These are phyloP conservation scores for Bromus sterilis DNA, from an alignment of 176 grass and related monocot species.

Conservation along the genomic window DNA sequence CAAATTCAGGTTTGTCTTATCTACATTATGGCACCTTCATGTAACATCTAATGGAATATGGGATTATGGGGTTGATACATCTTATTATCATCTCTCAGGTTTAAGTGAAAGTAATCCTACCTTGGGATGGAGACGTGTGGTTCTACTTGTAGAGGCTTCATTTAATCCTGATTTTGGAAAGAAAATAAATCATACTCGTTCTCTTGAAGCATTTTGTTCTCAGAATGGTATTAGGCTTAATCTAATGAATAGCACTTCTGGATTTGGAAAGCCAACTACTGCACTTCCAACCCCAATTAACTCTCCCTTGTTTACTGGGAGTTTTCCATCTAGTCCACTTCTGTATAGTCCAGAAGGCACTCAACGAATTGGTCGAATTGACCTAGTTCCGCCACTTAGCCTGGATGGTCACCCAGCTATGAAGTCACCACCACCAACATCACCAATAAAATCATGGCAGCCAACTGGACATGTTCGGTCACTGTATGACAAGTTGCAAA, in stretches of 20 bases:
- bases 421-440: constrained; percentile 64
- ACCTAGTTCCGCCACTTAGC: constrained; percentile 85
- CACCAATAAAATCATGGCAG: constrained; percentile 59
- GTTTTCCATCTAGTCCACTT: constrained; percentile 97
- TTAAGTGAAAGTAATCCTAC: constrained; percentile 66
- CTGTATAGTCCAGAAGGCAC: constrained; percentile 91
- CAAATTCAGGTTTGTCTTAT: constrained; percentile 60
- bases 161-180: constrained; percentile 71
- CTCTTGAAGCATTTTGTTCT: constrained; percentile 78
- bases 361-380: constrained; percentile 58
- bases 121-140: constrained; percentile 89
- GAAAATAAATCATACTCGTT: constrained; percentile 63
- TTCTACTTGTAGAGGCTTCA: constrained; percentile 89
- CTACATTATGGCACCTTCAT: not conserved
- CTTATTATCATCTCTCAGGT: constrained; percentile 31
- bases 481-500: constrained; percentile 86
- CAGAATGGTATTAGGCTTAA: constrained; percentile 73
- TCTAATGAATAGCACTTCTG: constrained; percentile 62
- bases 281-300: constrained; percentile 65
- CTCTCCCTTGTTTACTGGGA: constrained; percentile 97
- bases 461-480: constrained; percentile 61
- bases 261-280: constrained; percentile 63
- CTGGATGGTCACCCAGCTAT: constrained; percentile 68
- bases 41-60: not conserved
- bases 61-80: not conserved